These are phyloP conservation scores for Cordyceps javanica DNA, from an alignment of 2,329 filamentous ascomycete species.

Conservation along the genomic window DNA sequence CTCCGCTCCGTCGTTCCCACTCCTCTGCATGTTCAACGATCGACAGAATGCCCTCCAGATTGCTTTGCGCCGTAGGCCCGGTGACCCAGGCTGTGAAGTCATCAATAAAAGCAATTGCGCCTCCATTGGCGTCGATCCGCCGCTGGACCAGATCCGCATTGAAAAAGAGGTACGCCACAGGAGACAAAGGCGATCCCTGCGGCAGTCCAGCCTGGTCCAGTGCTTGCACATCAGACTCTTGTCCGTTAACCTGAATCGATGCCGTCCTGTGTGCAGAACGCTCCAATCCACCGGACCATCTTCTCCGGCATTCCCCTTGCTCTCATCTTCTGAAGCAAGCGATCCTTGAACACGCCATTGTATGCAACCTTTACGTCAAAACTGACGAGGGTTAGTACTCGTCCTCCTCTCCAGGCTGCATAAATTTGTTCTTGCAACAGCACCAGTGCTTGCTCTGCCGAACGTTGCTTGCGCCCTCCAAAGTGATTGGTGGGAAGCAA, in stretches of 20 bases:
- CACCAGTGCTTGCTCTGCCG: constrained; percentile 15
- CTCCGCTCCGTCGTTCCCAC: constrained; percentile 20
- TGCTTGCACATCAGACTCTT: constrained; percentile 12
- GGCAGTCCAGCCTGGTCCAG: constrained; percentile 22
- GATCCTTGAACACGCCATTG: constrained; percentile 31
- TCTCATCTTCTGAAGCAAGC: constrained; percentile 18
- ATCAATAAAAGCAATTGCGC: constrained; percentile 13
- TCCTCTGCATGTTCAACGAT: constrained; percentile 19
- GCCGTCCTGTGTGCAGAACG: constrained; percentile 22
- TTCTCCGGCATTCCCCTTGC: constrained; percentile 19
- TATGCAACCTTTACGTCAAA: constrained; percentile 36
- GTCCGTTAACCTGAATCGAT: constrained; percentile 18
- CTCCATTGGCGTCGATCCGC: constrained; percentile 19
- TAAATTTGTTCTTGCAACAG: constrained; percentile 12
- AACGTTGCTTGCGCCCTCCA: constrained; percentile 13
- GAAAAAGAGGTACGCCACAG: constrained; percentile 29
- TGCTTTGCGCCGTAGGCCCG: constrained; percentile 12
- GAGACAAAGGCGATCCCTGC: constrained; percentile 29
- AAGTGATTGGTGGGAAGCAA: constrained; percentile 15
- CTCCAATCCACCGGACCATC: constrained; percentile 17
- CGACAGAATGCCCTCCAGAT: constrained; percentile 18
- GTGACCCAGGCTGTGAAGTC: constrained; percentile 16
- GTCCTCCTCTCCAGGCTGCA: constrained; percentile 11
- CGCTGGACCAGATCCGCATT: constrained; percentile 30
- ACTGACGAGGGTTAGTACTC: constrained; percentile 27